Conservation (phyloP, 2,329 filamentous ascomycete species). For the Exophiala sideris region DNA sequence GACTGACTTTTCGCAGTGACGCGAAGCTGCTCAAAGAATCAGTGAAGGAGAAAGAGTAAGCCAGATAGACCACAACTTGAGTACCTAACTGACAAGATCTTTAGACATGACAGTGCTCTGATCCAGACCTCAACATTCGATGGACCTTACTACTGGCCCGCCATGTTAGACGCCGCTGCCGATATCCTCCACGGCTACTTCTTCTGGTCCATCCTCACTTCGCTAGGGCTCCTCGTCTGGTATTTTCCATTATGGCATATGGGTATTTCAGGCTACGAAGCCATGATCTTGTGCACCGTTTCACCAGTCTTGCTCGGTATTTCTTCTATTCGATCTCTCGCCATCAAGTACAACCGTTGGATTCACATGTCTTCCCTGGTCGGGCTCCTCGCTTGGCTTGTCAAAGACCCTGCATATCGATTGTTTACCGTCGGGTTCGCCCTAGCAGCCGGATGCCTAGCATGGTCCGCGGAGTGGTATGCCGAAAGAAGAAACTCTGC, state of each 20-base stretch:
- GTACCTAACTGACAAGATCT: conserved; percentile 30
- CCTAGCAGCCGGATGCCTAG: conserved; percentile 74
- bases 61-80: conserved; percentile 31
- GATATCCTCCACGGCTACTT: conserved; percentile 95
- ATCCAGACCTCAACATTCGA: conserved; percentile 61
- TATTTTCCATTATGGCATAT: conserved; percentile 99
- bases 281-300: conserved; percentile 77
- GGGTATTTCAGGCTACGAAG: conserved; percentile 96
- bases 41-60: conserved; percentile 71
- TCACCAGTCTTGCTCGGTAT: conserved; percentile 77
- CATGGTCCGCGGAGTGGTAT: conserved; percentile 79
- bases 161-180: conserved; percentile 74
- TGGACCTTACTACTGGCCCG: conserved; percentile 67
- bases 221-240: conserved; percentile 85
- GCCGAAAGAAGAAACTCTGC: conserved; percentile 70
- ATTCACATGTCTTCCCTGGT: conserved; percentile 74
- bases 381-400: conserved; percentile 75
- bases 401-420: conserved; percentile 68
- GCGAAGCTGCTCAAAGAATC: conserved; percentile 45
- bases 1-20: conserved; percentile 46
- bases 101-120: conserved; percentile 71
- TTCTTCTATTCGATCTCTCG: conserved; percentile 62
- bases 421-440: conserved; percentile 79
- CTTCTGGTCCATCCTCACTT: conserved; percentile 94
- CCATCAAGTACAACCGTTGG: conserved; percentile 65